Base-by-base conservation (phyloP, 2,329 filamentous ascomycete genomes). In the Aspergillus piperis region DNA sequence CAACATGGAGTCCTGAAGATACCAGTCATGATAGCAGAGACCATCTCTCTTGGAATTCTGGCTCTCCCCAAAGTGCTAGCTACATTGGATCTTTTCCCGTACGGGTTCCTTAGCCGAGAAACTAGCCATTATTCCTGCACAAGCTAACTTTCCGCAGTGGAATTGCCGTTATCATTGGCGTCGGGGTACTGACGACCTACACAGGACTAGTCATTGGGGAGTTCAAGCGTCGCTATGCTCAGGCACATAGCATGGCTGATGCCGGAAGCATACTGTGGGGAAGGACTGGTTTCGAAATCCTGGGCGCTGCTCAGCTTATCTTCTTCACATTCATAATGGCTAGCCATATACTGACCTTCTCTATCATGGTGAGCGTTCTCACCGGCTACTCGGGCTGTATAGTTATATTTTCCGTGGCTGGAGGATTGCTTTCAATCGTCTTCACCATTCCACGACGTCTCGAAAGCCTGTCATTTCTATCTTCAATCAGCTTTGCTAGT, bases 311-410 rank as follows among this genome's bases (percentile, higher is more conserved):
- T 64, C 86, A 88, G 65, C 74, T 82, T 5, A 73, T 90, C 13
- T 84, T 89, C 71, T 77, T 90, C 39, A 75, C 87, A 62, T 88
- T 90, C 75, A 83, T 88, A 63, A 85, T 88, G 72, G 87, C 82
- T 39, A 88, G 86, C 10, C 89, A 91, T 74, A 81, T 88, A 59
- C 75, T 90, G 60, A 88, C 86, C 0, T 89, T 89, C 62, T 82
- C 82, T 19, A 87, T 90, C 66, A 87, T 87, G 69, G 83, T 90
- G 72, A 85, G 85, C 64, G 84, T 81, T 57, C 76, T 90, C 44
- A 85, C 85, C 3, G 73, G 83, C 1, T 81, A 88, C 62, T 82
- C 79, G 0, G 80, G 82, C 0, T 90, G 87, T 73, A 85, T 84
- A 5, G 84, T 89, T 53, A 76, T 85, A 1, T 89, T 84, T 76